These are phyloP conservation scores for Diddensiella transvaalensis DNA, from an alignment of 805 yeast genomes.

Conservation along the genomic window DNA sequence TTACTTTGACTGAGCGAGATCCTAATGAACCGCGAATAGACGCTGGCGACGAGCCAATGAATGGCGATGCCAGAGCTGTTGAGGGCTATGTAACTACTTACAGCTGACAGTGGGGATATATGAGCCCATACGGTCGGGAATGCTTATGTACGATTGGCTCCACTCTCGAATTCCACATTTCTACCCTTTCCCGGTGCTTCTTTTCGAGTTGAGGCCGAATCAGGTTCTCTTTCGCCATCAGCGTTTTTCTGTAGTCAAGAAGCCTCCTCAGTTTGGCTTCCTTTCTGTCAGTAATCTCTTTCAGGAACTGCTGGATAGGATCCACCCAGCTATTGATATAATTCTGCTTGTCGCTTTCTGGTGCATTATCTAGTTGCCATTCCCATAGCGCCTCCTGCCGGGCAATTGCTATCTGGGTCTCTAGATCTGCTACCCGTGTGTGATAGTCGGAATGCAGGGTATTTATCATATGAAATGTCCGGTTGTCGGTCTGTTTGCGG, in stretches of 20 bases:
- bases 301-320: background rate
- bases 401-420: slow-evolving; percentile 3
- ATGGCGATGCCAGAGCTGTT: slow-evolving; percentile 9
- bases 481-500: background rate
- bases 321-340: background rate
- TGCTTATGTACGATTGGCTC: background rate
- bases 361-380: background rate
- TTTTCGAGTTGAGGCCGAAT: slow-evolving; percentile 4
- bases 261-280: background rate
- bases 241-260: background rate
- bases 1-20: slow-evolving; percentile 20
- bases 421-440: background rate
- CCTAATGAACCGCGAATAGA: slow-evolving; percentile 15
- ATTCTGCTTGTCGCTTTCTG: background rate
- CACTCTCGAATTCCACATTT: background rate
- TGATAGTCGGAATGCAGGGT: background rate
- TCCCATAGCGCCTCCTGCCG: slow-evolving; percentile 10
- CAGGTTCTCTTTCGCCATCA: background rate
- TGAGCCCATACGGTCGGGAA: background rate
- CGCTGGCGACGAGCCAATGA: slow-evolving; percentile 16
- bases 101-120: background rate
- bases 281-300: background rate
- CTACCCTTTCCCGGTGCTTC: background rate
- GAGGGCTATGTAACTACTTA: slow-evolving; percentile 11
- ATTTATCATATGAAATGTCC: slow-evolving; percentile 3